Evolutionary conservation across 306 rosid species (phyloP).

Genomic region (Adenanthera pavonina): DNA sequence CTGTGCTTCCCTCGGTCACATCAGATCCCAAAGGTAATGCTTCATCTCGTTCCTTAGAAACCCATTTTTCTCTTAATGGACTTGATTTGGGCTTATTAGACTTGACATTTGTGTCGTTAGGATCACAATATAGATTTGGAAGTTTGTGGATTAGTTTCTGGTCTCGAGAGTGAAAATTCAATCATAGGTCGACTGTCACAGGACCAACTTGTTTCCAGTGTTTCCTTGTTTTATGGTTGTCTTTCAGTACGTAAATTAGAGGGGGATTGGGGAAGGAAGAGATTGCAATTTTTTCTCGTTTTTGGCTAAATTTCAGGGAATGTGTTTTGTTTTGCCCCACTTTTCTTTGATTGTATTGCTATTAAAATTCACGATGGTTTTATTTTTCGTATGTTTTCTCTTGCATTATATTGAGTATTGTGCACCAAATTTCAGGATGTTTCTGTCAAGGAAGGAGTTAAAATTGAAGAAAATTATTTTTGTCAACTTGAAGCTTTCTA

Average conservation of each 20-base stretch:
- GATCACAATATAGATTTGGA: background rate
- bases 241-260: background rate
- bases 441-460: background rate
- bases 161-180: background rate
- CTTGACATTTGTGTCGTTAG: background rate
- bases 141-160: background rate
- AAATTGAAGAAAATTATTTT: background rate
- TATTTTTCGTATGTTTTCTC: background rate
- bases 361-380: background rate
- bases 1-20: slow-evolving; percentile 44
- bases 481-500: background rate
- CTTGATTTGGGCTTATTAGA: background rate
- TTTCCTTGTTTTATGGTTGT: slow-evolving; percentile 1
- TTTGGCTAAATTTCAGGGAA: background rate
- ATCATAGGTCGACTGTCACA: background rate
- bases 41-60: background rate
- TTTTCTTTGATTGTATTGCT: background rate
- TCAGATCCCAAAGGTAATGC: slow-evolving; percentile 56
- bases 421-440: background rate
- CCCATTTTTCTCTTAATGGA: background rate
- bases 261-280: background rate
- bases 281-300: background rate
- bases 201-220: background rate
- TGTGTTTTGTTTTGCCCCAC: background rate
- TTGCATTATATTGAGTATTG: background rate